Evolutionary conservation across 345 rosid species (phyloP), one percentile per base, ranked within the genome.

Genomic region (Nasturtium officinale): DNA sequence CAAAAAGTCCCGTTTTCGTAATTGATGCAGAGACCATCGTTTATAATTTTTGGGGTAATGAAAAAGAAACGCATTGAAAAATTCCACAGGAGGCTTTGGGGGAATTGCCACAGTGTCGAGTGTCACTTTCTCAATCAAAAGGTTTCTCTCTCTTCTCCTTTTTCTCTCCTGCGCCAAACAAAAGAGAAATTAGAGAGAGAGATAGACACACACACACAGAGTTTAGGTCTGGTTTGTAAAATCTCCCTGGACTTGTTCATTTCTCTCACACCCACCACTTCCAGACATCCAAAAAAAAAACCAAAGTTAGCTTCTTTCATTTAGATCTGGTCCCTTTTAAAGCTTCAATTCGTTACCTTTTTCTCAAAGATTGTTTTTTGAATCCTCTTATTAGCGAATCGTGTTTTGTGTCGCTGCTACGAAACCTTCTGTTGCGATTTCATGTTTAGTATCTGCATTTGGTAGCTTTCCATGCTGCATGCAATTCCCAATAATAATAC

Each of bases 91-190:
- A 52, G 69, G 52, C 16, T 42, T 42, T 42, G 33, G 17, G 43
- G 62, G 16, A 7, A 13, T 47, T 58, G 62, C 45, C 72, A 50
- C 68, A 67, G 68, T 75, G 15, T 29, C n/a, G 67, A 75, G 69
- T 63, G 76, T 55, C 80, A 70, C 80, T 77, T 56, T 77, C 67
- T 61, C 16, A 63, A 69, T 46, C 79, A 76, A 69, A 76, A 62
- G 79, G 79, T 76, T 69, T 76, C 75, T 76, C 74, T 76, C 75
- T 74, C 71, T 67, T 52, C 21, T 52, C 10, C 9, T 58, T 57
- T 58, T 47, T 12, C 69, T 61, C 74, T 75, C 70, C 73, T 67
- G 61, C 61, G 61, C 61, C 61, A 75, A 75, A 75, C 73, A 51
- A 48, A 60, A 28, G 58, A 64, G 55, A 45, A 47, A 37, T 7